Evolutionary conservation across 495 filamentous ascomycete species (phyloP), one percentile per base, ranked within the genome.

Genomic region (Pseudomonodictys pantanalensis): DNA sequence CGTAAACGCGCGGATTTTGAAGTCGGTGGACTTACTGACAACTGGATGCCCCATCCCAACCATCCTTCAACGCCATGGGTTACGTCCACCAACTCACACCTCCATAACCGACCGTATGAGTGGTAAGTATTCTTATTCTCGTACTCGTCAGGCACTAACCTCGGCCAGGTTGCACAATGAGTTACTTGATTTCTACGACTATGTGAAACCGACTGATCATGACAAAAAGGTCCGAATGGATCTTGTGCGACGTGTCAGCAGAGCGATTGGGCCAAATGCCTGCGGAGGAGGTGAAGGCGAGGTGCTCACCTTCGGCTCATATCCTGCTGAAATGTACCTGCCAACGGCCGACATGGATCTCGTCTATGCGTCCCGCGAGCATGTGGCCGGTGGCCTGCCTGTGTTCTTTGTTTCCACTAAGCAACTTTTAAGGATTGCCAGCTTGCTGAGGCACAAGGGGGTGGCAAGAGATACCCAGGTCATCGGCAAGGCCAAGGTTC

Each of bases 261-360:
- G 60, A 25, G 72, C 79, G 3, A 79, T 91, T 62, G 74, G 75
- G 32, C 72, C 52, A 18, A 72, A 75, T 11, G 82, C 81, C 62
- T 33, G 46, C 29, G 7, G 20, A 11, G 1, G 7, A 5, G 4
- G 3, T 29, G 20, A 2, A 9, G 78, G 83, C 22, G 76, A 85
- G 35, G 71, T 97, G 1, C 77, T 79, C 18, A 77, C 85, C 9
- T 98, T 97, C 72, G 93, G 93, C 15, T 97, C 93, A 0, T 98
- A 91, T 65, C 88, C 89, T 12, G 89, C 90, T 8, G 90, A 89
- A 0, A 76, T 97, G 11, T 97, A 96, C 68, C 80, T 98, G 3
- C 93, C 93, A 0, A 93, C 85, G 1, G 89, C 85, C 3, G 93
- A 98, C 72, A 92, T 98, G 78, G 93, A 98, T 71, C 75, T 97